These are phyloP conservation scores for Phallus indusiatus DNA, from an alignment of 768 basidiomycete genomes.

Conservation along the genomic window DNA sequence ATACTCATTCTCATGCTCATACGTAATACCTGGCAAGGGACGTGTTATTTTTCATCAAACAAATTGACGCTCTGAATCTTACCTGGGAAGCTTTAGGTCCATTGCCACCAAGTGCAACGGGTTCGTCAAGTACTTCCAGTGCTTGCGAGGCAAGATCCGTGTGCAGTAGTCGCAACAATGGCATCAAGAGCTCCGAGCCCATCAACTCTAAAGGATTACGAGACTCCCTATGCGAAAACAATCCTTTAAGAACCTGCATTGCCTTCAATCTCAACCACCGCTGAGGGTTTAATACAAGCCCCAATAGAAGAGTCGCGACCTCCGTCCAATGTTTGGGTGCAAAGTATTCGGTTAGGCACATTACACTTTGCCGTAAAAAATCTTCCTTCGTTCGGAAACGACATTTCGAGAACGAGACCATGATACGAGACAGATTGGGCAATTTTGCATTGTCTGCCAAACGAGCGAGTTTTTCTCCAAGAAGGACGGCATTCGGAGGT, in stretches of 20 bases:
- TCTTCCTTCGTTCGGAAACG: constrained; percentile 91
- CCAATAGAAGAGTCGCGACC: constrained; percentile 76
- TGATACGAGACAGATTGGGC: constrained; percentile 76
- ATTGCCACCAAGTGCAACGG: constrained; percentile 54
- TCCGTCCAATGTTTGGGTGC: constrained; percentile 66
- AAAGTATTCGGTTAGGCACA: constrained; percentile 80
- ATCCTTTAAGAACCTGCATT: constrained; percentile 81
- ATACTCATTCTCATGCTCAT: constrained; percentile 75
- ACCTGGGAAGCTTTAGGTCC: constrained; percentile 76
- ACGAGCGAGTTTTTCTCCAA: constrained; percentile 23
- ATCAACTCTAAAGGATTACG: constrained; percentile 62
- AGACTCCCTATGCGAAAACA: constrained; percentile 80
- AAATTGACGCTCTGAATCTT: neutral
- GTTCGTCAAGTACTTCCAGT: constrained; percentile 89
- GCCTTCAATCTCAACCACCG: constrained; percentile 74
- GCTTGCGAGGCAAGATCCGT: constrained; percentile 79
- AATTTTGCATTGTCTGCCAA: constrained; percentile 67
- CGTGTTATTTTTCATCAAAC: neutral
- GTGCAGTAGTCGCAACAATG: constrained; percentile 78
- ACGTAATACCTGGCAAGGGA: neutral
- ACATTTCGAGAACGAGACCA: constrained; percentile 79
- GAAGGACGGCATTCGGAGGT: constrained; percentile 58
- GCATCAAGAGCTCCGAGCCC: constrained; percentile 85
- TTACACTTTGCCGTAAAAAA: constrained; percentile 82
- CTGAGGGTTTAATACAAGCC: constrained; percentile 74